A percentile compares a stretch with the other conserved stretches of the same genome.
phyloP scores from a whole-genome alignment of 768 basidiomycete genomes.

The Lanmaoa rubissima region DNA sequence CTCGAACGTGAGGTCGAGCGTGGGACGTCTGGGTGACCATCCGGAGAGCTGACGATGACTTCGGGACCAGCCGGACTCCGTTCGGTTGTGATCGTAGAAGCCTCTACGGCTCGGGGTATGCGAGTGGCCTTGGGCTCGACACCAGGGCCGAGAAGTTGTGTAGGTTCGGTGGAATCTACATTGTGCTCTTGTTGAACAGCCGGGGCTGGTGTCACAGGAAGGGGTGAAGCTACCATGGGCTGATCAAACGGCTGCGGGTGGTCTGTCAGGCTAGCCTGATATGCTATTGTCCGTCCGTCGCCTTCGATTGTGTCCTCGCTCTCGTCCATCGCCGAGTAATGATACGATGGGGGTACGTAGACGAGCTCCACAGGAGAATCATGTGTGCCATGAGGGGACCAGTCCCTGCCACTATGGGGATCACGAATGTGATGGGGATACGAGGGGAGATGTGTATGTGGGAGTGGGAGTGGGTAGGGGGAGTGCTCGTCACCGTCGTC shows the following conservation, averaged over 20 bases:
- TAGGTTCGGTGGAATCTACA: slow-evolving; percentile 14
- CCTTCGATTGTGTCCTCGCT: slow-evolving; percentile 20
- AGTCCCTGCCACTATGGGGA: slow-evolving; percentile 5
- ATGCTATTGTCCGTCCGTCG: slow-evolving; percentile 20
- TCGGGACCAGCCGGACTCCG: slow-evolving; percentile 22
- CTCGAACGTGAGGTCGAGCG: slow-evolving; percentile 31
- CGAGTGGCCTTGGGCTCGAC: slow-evolving; percentile 16
- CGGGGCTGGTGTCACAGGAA: not conserved
- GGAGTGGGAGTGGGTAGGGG: slow-evolving; percentile 10
- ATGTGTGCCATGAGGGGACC: slow-evolving; percentile 28
- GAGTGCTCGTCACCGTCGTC: slow-evolving; percentile 42
- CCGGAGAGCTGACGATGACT: slow-evolving; percentile 37
- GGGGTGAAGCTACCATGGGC: slow-evolving; percentile 8
- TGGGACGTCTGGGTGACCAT: slow-evolving; percentile 32
- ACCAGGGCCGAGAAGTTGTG: slow-evolving; percentile 18
- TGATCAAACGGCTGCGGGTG: slow-evolving; percentile 16
- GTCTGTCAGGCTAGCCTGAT: slow-evolving; percentile 13
- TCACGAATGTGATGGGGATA: slow-evolving; percentile 5
- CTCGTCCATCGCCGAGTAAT: slow-evolving; percentile 18
- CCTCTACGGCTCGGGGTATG: slow-evolving; percentile 12
- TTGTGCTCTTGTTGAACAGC: slow-evolving; percentile 2
- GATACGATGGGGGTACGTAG: slow-evolving; percentile 57
- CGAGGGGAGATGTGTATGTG: slow-evolving; percentile 12
- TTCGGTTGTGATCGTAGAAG: slow-evolving; percentile 14
- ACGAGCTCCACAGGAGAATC: slow-evolving; percentile 66